Base-by-base conservation (phyloP, 1,139 yeast species). In the Sugiyamaella paludigena region DNA sequence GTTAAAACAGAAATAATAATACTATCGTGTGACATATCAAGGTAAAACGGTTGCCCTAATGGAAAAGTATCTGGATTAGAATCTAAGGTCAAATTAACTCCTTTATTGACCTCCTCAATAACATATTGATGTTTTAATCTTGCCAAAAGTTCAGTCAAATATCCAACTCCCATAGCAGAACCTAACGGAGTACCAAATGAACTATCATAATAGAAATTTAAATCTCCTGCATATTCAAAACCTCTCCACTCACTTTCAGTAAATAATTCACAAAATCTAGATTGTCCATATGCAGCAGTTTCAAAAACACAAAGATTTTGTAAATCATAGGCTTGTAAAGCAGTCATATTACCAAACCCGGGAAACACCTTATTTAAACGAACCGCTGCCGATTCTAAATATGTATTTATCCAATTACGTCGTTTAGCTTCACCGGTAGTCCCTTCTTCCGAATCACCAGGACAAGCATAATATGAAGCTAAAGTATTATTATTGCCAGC, bases 231-330 rank as follows among this genome's bases (percentile, higher is more conserved):
- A 63, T 77, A 77, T 53, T 74, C 77, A 58, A 69, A 74, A 16
- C 75, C 76, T 43, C 77, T 65, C 74, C 76, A 76, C 55, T 77
- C 81, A 35, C 70, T 70, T 55, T 72, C 74, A 28, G 79, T 74
- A 61, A 77, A 77, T 49, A 75, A 64, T 47, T 67, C 70, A 59
- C 81, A 77, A 58, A 77, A 74, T 19, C 70, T 69, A 29, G 79
- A 74, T 34, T 63, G 58, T n/a, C 79, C 80, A 51, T 65, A 71
- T 8, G 77, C 75, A 31, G 77, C 78, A 36, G 76, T 68, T 56
- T 77, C 81, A 58, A 71, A 77, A 7, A 77, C 76, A 59, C 81
- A 77, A 56, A 76, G 58, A 43, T 68, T 67, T 60, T 76, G 79
- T 57, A 75, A 54, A 28, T 64, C 65, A 47, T 61, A 64, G 12